Conservation (phyloP, 1,284 basidiomycete species). For the Trichosporon inkin region DNA sequence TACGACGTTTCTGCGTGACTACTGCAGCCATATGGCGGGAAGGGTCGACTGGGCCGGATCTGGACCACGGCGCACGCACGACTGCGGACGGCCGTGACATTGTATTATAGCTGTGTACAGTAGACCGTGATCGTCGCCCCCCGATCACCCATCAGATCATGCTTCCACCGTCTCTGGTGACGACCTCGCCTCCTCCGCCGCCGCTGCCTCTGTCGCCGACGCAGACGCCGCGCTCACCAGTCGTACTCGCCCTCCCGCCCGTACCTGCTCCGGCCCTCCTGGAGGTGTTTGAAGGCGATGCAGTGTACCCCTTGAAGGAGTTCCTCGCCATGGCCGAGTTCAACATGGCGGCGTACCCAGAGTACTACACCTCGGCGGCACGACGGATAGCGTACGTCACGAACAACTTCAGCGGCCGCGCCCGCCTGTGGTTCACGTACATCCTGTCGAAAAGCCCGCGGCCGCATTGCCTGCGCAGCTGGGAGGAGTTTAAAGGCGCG, state of each 20-base stretch:
- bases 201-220: not conserved
- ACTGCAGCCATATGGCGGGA: not conserved
- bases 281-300: slow-evolving; percentile 1
- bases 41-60: not conserved
- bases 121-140: not conserved
- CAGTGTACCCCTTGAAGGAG: not conserved
- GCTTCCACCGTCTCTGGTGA: not conserved
- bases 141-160: not conserved
- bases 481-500: not conserved
- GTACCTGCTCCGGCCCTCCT: not conserved
- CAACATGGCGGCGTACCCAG: not conserved
- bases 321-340: slow-evolving; percentile 1
- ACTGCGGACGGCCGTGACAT: not conserved
- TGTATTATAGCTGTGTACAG: slow-evolving; percentile 1
- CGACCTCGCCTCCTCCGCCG: slow-evolving; percentile 1
- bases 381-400: not conserved
- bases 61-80: not conserved
- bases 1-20: not conserved
- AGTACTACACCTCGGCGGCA: not conserved
- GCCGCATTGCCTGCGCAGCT: not conserved
- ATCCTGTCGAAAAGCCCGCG: not conserved
- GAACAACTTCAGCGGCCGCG: not conserved
- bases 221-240: not conserved
- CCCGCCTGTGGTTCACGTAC: slow-evolving; percentile 2
- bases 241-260: not conserved